phyloP scores from a whole-genome alignment of 495 filamentous ascomycete species.

The Aspergillus egyptiacus region DNA sequence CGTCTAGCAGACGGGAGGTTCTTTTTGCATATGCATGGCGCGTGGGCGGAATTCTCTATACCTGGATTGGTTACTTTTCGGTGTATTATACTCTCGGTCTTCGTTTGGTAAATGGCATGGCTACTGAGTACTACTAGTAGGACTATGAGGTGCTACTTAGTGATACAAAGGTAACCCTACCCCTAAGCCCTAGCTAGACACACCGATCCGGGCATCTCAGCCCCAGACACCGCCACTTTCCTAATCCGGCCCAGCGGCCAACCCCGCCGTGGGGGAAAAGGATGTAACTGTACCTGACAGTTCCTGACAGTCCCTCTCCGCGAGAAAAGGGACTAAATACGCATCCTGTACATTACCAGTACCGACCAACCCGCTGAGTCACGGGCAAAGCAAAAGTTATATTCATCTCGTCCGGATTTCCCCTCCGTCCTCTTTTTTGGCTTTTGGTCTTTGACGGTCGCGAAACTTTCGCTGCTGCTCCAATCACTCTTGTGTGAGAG shows the following conservation, averaged over 20 bases:
- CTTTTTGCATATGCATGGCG: conserved; percentile 8
- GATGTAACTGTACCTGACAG: background rate
- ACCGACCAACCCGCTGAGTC: conserved; percentile 20
- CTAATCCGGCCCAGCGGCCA: conserved; percentile 7
- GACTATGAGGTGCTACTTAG: background rate
- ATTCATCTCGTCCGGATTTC: conserved; percentile 16
- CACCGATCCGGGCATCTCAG: conserved; percentile 16
- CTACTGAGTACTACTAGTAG: background rate
- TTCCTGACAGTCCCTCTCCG: background rate
- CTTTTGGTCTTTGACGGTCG: conserved; percentile 30
- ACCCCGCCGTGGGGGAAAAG: conserved; percentile 14
- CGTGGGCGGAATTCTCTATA: background rate
- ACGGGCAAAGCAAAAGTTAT: conserved; percentile 11
- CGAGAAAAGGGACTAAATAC: background rate
- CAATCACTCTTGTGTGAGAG: conserved; percentile 14
- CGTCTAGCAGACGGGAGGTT: too few species aligned
- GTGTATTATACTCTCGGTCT: conserved; percentile 4
- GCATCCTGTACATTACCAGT: conserved; percentile 5
- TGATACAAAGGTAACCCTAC: conserved; percentile 2
- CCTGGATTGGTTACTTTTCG: background rate
- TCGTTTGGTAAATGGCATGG: too few species aligned
- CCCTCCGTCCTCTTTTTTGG: conserved; percentile 24
- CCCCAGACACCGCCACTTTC: conserved; percentile 19
- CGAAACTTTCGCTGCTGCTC: conserved; percentile 27
- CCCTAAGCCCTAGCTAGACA: conserved; percentile 18